These are phyloP conservation scores for Cinnamomum micranthum DNA, from an alignment of 164 flowering plant genomes.

Conservation along the genomic window DNA sequence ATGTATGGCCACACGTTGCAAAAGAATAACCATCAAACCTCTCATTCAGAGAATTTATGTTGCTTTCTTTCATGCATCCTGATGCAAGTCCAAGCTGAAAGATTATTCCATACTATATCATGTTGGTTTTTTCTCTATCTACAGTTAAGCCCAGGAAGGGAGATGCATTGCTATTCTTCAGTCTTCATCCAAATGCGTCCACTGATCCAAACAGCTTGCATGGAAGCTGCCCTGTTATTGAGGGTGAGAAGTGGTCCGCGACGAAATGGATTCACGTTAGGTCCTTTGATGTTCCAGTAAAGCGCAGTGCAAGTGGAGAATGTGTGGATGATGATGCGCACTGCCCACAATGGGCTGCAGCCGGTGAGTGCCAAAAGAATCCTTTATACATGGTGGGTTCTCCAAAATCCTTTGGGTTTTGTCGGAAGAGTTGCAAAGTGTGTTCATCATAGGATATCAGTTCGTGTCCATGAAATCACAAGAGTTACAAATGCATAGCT, in stretches of 20 bases:
- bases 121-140: not conserved
- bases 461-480: too few relatives aligned
- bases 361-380: constrained; percentile 56
- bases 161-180: constrained; percentile 89
- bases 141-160: constrained; percentile 91
- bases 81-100: not conserved
- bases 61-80: not conserved
- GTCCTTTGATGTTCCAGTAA: constrained; percentile 34
- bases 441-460: constrained; percentile 22
- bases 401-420: constrained; percentile 26
- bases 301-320: constrained; percentile 4
- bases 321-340: constrained; percentile 52
- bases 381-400: constrained; percentile 53
- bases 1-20: too few relatives aligned
- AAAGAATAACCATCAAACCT: not conserved
- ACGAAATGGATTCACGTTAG: constrained; percentile 99
- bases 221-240: constrained; percentile 92
- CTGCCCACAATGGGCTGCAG: constrained; percentile 59
- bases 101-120: not conserved
- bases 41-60: not conserved
- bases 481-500: too few relatives aligned
- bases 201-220: constrained; percentile 70
- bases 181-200: constrained; percentile 73
- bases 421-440: constrained; percentile 52
- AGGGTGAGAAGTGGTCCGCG: constrained; percentile 98